Evolutionary conservation across 345 rosid genomes (phyloP).

Genomic region (Viola odorata): DNA sequence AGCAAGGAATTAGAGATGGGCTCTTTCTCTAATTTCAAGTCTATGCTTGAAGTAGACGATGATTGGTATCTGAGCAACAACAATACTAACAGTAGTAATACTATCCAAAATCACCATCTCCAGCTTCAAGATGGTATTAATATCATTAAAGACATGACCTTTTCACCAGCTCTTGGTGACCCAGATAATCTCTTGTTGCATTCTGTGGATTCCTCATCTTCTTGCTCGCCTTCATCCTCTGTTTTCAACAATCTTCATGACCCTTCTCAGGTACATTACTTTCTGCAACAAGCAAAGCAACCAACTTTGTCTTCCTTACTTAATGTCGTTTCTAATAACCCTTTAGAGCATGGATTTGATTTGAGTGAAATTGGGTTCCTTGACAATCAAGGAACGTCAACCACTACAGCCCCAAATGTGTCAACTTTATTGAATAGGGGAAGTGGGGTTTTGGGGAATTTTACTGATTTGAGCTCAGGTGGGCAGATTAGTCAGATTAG

Average conservation of each 20-base stretch:
- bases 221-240: slow-evolving; percentile 53
- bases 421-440: slow-evolving; percentile 29
- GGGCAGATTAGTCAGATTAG: slow-evolving; percentile 22
- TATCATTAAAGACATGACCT: slow-evolving; percentile 25
- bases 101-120: slow-evolving; percentile 29
- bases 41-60: slow-evolving; percentile 53
- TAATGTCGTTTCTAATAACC: slow-evolving; percentile 38
- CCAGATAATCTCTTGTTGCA: slow-evolving; percentile 41
- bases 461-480: slow-evolving; percentile 26
- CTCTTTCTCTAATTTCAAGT: slow-evolving; percentile 37
- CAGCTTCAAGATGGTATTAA: slow-evolving; percentile 17
- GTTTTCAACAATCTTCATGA: slow-evolving; percentile 50
- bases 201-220: slow-evolving; percentile 47
- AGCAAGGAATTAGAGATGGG: slow-evolving; percentile 35
- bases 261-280: slow-evolving; percentile 52
- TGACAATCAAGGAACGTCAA: slow-evolving; percentile 37
- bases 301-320: slow-evolving; percentile 35
- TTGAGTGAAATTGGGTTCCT: slow-evolving; percentile 49
- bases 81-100: slow-evolving; percentile 11
- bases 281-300: slow-evolving; percentile 37
- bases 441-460: slow-evolving; percentile 30
- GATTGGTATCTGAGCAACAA: slow-evolving; percentile 36
- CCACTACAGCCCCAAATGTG: slow-evolving; percentile 13
- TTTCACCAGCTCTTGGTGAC: slow-evolving; percentile 41
- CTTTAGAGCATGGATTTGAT: slow-evolving; percentile 45